Base-by-base conservation (phyloP, 352 stramenopile species). In the Pythium chondricola region DNA sequence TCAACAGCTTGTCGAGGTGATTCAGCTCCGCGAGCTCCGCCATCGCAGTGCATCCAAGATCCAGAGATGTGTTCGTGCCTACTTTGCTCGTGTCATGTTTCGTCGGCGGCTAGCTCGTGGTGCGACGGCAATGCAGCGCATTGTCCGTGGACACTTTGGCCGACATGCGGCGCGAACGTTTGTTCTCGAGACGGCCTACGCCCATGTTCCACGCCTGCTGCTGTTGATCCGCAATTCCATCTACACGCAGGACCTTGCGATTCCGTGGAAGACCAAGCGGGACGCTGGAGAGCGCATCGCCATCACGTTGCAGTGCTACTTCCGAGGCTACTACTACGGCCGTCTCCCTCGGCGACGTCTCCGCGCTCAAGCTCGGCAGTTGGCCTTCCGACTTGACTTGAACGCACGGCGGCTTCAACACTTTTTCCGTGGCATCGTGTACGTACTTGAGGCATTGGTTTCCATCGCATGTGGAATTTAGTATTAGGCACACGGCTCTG, bases 341-440 rank as follows among this genome's bases (percentile, higher is more conserved):
- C 63, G 79, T 20, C 61, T 74, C 22, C 69, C 63, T 2, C 69
- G 77, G 20, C 58, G 75, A n/a, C 43, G 52, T 4, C 56, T 54
- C 3, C 54, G 77, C 18, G 71, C 64, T 10, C 42, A 35, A 7
- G 18, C 22, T 0, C 58, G 52, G 1, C 72, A 89, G 31, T 37
- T 32, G 21, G 67, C 44, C 43, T 83, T 74, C 53, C 41, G 47
- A 7, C 40, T 57, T 18, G 74, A 92, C 43, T 37, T 30, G 6
- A 55, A 55, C 16, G 74, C 80, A 11, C 65, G 77, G 4, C 30
- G 26, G 1, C 57, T 89, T 21, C 80, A 89, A 58, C 80, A 85
- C 50, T 88, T 89, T 53, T 89, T 89, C 43, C 77, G 74, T 32
- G 80, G 71, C 44, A 71, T 87, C 38, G 52, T 88, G 76, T 90